These are phyloP conservation scores for Phylloporus sp. DNA, from an alignment of 768 basidiomycete genomes.

Conservation along the genomic window DNA sequence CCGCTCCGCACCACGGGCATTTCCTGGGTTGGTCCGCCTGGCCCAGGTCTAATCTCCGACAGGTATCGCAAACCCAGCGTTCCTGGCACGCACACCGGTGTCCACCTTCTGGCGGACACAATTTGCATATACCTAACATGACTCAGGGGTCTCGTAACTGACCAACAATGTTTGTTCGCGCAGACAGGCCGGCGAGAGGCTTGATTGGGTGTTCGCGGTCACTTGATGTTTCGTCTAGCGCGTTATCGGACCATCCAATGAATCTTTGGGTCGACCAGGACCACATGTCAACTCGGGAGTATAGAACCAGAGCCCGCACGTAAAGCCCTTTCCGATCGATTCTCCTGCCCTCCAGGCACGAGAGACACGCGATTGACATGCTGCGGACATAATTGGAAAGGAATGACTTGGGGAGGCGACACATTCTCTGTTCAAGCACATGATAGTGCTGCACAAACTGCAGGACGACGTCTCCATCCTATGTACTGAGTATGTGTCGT, in stretches of 20 bases:
- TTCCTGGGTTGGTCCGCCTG: conserved; percentile 12
- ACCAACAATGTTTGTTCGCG: conserved; percentile 19
- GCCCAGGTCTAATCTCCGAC: conserved; percentile 6
- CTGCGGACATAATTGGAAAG: conserved; percentile 15
- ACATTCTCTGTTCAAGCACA: conserved; percentile 18
- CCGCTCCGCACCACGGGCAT: conserved; percentile 18
- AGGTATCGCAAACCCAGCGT: conserved; percentile 25
- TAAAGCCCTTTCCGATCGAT: neutral
- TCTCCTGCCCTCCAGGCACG: conserved; percentile 5
- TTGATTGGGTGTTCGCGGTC: conserved; percentile 14
- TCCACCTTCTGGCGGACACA: conserved; percentile 19
- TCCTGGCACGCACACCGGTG: conserved; percentile 19
- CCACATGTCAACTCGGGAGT: conserved; percentile 20
- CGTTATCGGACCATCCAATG: neutral
- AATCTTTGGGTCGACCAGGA: conserved; percentile 11
- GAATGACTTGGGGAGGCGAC: conserved; percentile 10
- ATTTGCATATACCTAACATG: conserved; percentile 13
- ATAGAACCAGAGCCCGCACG: conserved; percentile 21
- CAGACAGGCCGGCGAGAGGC: conserved; percentile 13
- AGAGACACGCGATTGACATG: conserved; percentile 11
- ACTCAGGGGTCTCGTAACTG: conserved; percentile 4
- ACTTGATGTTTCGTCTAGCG: too few species aligned
- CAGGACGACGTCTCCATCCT: conserved; percentile 5
- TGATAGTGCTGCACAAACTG: conserved; percentile 6
- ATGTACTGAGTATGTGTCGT: conserved; percentile 13